Percentiles rank a stretch among this genome's conserved stretches.
Conservation (phyloP, 179 eudicot genomes). For the Silene vulgaris region DNA sequence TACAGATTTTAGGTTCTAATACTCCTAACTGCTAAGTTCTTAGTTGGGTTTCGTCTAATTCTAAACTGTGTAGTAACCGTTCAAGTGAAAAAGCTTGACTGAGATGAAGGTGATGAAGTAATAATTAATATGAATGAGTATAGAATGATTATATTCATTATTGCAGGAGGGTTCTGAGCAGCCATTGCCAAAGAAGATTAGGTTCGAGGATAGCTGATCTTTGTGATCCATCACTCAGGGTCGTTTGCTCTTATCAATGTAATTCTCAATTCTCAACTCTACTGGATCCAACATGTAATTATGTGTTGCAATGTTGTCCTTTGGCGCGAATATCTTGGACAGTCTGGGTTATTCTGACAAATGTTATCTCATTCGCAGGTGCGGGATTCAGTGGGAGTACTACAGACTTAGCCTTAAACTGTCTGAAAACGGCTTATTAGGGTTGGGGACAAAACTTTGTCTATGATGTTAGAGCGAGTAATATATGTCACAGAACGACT, state of each 20-base stretch:
- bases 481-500: neutral
- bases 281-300: neutral
- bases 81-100: too few relatives aligned
- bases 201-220: slow-evolving; percentile 31
- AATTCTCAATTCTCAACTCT: neutral
- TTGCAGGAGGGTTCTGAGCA: slow-evolving; percentile 52
- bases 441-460: too few relatives aligned
- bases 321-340: neutral
- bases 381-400: neutral
- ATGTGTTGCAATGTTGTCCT: neutral
- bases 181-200: slow-evolving; percentile 65
- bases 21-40: too few relatives aligned
- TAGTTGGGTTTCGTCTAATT: too few relatives aligned
- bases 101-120: too few relatives aligned
- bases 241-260: neutral
- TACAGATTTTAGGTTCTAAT: too few relatives aligned
- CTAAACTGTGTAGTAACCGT: too few relatives aligned
- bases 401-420: neutral
- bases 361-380: neutral
- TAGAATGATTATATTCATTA: neutral
- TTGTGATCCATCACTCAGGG: neutral
- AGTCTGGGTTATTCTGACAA: neutral
- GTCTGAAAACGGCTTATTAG: too few relatives aligned
- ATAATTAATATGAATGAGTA: too few relatives aligned
- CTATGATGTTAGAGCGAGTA: neutral